Percentiles rank a stretch among this genome's conserved stretches.
These are phyloP conservation scores for Malus asiatica DNA, from an alignment of 306 rosid species.

Conservation along the genomic window DNA sequence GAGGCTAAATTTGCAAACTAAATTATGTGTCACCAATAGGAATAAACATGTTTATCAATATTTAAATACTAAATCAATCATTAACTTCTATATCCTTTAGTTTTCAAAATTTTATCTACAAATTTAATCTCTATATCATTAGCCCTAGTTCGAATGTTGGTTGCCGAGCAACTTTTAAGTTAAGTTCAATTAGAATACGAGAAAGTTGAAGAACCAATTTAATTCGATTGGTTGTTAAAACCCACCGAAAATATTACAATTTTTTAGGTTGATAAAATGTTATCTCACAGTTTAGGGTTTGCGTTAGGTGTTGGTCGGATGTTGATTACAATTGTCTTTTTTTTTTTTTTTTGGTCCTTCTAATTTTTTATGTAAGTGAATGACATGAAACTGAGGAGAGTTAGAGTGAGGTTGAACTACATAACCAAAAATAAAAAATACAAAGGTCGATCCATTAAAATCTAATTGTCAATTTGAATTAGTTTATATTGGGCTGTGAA, in stretches of 20 bases:
- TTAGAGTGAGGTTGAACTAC: background rate
- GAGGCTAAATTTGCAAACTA: too few species aligned
- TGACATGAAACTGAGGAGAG: background rate
- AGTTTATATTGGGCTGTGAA: background rate
- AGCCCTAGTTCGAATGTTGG: background rate
- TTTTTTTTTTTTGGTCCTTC: background rate
- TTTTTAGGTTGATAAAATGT: background rate
- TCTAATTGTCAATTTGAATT: too few species aligned
- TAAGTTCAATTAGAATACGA: background rate
- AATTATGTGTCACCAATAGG: too few species aligned
- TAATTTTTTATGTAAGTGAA: background rate
- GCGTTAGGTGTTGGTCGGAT: background rate
- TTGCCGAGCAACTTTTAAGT: background rate
- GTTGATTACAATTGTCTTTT: background rate
- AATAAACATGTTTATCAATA: too few species aligned
- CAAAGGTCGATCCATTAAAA: background rate
- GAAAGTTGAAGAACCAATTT: background rate
- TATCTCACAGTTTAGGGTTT: background rate
- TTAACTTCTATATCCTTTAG: too few species aligned
- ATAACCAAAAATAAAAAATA: background rate
- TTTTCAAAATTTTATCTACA: too few species aligned
- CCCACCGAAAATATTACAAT: background rate
- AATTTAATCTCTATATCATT: too few species aligned
- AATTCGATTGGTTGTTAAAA: background rate
- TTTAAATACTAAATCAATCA: too few species aligned